Evolutionary conservation across 2,329 filamentous ascomycete species (phyloP).

Genomic region (Talaromyces piceae): DNA sequence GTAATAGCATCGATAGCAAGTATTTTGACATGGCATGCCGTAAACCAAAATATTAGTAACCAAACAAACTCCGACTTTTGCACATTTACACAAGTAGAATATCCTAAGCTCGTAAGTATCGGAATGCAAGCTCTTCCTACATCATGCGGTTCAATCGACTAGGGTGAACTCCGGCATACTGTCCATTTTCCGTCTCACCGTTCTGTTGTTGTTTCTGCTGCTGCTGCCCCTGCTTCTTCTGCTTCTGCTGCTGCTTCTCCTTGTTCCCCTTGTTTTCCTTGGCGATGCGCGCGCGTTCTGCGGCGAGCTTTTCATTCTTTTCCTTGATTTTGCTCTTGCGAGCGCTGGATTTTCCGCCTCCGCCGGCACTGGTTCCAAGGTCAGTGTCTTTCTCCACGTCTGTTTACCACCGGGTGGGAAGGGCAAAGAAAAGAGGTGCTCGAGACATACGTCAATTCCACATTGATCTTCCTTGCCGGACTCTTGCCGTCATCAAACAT

Average conservation of each 20-base stretch:
- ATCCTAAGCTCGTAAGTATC: too few species aligned
- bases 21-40: too few species aligned
- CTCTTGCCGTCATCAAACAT: slow-evolving; percentile 56
- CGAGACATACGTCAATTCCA: slow-evolving; percentile 70
- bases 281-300: slow-evolving; percentile 50
- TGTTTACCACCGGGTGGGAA: slow-evolving; percentile 1
- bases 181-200: slow-evolving; percentile 20
- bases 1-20: background rate
- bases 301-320: slow-evolving; percentile 81
- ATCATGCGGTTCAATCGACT: slow-evolving; percentile 35
- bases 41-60: background rate
- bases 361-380: slow-evolving; percentile 55
- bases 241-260: slow-evolving; percentile 31
- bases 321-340: slow-evolving; percentile 69
- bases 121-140: slow-evolving; percentile 2
- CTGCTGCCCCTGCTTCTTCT: slow-evolving; percentile 30
- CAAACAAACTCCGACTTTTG: background rate
- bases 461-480: slow-evolving; percentile 70
- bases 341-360: slow-evolving; percentile 68
- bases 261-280: slow-evolving; percentile 37
- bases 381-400: background rate
- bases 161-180: slow-evolving; percentile 35
- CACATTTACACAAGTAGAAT: background rate
- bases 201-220: slow-evolving; percentile 25
- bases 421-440: background rate